Percentiles rank a stretch among this genome's conserved stretches.
Evolutionary conservation across 169 alveolate species (phyloP).

Genomic region (Plasmodium yoelii): DNA sequence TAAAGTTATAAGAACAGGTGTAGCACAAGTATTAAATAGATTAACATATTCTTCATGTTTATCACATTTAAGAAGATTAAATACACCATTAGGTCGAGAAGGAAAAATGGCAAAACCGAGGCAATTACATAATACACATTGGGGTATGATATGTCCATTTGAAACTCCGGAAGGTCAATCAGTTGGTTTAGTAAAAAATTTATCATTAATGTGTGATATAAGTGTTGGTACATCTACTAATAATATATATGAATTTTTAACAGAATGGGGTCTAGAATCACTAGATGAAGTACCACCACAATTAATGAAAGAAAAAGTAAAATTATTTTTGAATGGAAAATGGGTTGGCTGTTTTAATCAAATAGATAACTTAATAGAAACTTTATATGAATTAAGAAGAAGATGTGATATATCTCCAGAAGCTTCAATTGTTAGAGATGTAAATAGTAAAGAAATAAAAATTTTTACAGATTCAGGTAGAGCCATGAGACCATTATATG

Average conservation of each 20-base stretch:
- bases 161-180: conserved; percentile 99
- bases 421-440: conserved; percentile 96
- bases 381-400: conserved; percentile 92
- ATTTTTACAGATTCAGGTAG: conserved; percentile 99
- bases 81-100: conserved; percentile 98
- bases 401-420: conserved; percentile 94
- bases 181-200: conserved; percentile 99
- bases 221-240: conserved; percentile 95
- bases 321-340: conserved; percentile 96
- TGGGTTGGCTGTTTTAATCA: conserved; percentile 97
- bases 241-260: conserved; percentile 90
- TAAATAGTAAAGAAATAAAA: conserved; percentile 93
- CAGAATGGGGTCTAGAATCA: conserved; percentile 93
- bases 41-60: conserved; percentile 98
- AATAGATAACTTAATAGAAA: conserved; percentile 92
- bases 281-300: conserved; percentile 91
- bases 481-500: conserved; percentile 98
- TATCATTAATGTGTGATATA: conserved; percentile 98
- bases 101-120: conserved; percentile 99
- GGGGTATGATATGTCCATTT: conserved; percentile 99
- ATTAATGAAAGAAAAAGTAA: conserved; percentile 93
- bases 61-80: conserved; percentile 99
- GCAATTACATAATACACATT: conserved; percentile 99
- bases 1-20: conserved; percentile 98
- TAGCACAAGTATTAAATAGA: conserved; percentile 96